Percentiles rank a stretch among this genome's conserved stretches.
Conservation (phyloP, 2,329 filamentous ascomycete species). For the Orbilia quercus region DNA sequence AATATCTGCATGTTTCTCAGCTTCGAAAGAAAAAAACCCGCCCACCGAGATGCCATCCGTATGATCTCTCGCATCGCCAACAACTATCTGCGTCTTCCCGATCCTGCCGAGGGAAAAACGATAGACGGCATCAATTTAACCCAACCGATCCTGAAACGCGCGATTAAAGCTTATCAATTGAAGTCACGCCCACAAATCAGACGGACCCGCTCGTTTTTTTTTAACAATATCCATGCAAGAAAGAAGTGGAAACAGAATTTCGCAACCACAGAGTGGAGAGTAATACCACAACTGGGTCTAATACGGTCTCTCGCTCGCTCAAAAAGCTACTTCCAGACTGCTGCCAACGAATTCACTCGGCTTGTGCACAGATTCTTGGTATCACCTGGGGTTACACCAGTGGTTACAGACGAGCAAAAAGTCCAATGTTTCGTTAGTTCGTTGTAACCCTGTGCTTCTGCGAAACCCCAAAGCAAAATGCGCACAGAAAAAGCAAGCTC, state of each 20-base stretch:
- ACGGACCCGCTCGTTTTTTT: background rate
- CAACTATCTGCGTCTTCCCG: conserved; percentile 21
- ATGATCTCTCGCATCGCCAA: conserved; percentile 1
- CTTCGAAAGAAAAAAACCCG: no score
- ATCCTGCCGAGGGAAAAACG: conserved; percentile 12
- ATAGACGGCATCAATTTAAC: background rate
- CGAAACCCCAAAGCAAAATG: background rate
- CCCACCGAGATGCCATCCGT: background rate
- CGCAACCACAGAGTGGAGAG: background rate
- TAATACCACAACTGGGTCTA: conserved; percentile 21
- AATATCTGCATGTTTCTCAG: background rate
- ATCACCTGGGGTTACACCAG: conserved; percentile 45
- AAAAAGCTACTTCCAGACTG: no score
- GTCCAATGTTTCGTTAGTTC: conserved; percentile 13
- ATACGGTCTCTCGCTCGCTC: no score
- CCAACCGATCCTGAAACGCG: conserved; percentile 27
- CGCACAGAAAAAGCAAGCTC: no score
- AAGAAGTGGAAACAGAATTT: no score
- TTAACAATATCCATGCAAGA: conserved; percentile 36
- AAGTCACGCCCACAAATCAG: background rate
- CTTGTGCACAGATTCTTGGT: conserved; percentile 1
- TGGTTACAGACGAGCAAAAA: background rate
- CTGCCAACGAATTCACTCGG: no score
- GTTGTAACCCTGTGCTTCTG: conserved; percentile 25
- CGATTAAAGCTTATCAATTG: conserved; percentile 31